Evolutionary conservation across 495 filamentous ascomycete genomes (phyloP), one percentile per base, ranked within the genome.

Genomic region (Aspergillus steynii): DNA sequence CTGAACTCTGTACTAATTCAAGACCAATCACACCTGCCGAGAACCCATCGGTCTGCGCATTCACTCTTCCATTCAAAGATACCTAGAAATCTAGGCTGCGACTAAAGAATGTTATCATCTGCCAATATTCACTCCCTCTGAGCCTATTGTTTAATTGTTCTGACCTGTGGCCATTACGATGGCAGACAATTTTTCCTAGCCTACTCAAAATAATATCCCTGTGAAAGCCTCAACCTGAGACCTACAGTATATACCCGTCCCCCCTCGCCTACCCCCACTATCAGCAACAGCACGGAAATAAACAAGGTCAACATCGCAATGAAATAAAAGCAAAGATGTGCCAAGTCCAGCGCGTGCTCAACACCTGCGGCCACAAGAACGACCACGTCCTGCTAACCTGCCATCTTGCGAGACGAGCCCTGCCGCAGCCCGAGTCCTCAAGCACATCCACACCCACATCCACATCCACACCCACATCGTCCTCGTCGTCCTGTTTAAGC

Each of bases 361-460:
- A 70, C 57, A 59, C 45, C 50, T 68, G 65, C 55, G 61, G 61
- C 53, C 68, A 70, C 47, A 56, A 45, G 2, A 70, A 70, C 52
- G 60, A 68, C 56, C 68, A 70, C 59, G 57, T 70, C 56, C 25
- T 55, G 26, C 37, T 70, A 27, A 4, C 46, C 53, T 69, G 67
- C 45, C 53, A 59, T 28, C 14, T 59, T 5, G 60, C 61, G 48
- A 65, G 67, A 54, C 27, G 52, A 7, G 6, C 45, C 54, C 9
- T 50, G 7, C 27, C 25, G 9, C 29, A 4, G 42, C 4, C 26
- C 14, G 25, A 27, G 20, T 20, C 20, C 20, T 20, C 20, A 20
- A 20, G 20, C 20, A 20, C 20, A 20, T 20, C 20, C 20, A 20
- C 20, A 20, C 20, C 20, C 20, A 20, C 20, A 20, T 20, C 20